Conservation (phyloP, 768 basidiomycete species). For the Trametes elegans region DNA sequence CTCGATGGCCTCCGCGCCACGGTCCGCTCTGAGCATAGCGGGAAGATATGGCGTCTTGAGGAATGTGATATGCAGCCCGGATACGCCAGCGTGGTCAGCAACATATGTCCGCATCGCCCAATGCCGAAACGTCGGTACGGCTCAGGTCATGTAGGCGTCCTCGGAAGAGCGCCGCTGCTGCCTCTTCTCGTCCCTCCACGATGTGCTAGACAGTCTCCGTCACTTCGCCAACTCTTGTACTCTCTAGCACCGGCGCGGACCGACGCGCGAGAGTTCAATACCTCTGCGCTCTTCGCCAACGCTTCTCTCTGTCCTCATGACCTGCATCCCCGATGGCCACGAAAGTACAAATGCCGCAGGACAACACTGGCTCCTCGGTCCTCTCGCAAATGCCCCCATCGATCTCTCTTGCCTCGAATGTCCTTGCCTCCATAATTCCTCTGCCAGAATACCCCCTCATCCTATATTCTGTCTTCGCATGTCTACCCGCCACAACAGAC, state of each 20-base stretch:
- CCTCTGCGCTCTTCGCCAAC: no score
- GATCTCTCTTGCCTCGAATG: conserved; percentile 36
- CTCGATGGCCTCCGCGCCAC: no score
- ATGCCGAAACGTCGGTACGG: conserved; percentile 5
- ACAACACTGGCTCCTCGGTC: conserved; percentile 30
- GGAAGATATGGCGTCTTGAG: no score
- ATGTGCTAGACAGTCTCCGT: conserved; percentile 9
- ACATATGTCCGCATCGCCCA: not conserved
- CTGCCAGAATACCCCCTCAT: conserved; percentile 45
- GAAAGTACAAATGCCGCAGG: conserved; percentile 26
- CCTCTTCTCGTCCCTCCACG: conserved; percentile 11
- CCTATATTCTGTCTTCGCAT: conserved; percentile 44
- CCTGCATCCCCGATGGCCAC: conserved; percentile 25
- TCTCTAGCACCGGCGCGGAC: no score
- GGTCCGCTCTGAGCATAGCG: no score
- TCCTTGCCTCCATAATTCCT: conserved; percentile 47
- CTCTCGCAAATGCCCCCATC: conserved; percentile 31
- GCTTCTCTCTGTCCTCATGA: not conserved
- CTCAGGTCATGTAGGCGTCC: not conserved
- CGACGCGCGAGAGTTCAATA: no score
- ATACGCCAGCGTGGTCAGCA: not conserved
- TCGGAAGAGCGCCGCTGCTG: not conserved
- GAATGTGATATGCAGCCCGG: no score
- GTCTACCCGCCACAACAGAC: conserved; percentile 27
- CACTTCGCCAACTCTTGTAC: not conserved